A percentile compares a stretch with the other conserved stretches of the same genome.
These are phyloP conservation scores for Phytophthora cactorum DNA, from an alignment of 352 stramenopile species.

Conservation along the genomic window DNA sequence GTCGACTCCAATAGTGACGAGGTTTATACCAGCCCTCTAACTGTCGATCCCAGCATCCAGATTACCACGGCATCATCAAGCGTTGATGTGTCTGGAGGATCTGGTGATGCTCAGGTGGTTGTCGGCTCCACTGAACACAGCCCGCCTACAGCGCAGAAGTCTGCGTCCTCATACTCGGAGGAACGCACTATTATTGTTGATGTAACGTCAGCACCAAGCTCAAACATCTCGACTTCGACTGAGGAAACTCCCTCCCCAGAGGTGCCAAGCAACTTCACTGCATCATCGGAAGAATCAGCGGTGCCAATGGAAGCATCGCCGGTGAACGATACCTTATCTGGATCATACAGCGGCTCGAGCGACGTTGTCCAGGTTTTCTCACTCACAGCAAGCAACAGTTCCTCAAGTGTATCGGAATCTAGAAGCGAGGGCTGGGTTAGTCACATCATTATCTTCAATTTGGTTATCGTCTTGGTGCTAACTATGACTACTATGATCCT, in stretches of 20 bases:
- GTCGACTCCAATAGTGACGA: not conserved
- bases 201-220: slow-evolving; percentile 3
- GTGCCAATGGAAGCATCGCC: slow-evolving; percentile 29
- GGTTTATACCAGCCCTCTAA: slow-evolving; percentile 3
- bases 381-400: slow-evolving; percentile 32
- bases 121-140: slow-evolving; percentile 17
- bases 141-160: not conserved
- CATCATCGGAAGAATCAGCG: slow-evolving; percentile 3
- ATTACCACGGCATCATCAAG: slow-evolving; percentile 3
- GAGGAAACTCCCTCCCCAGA: slow-evolving; percentile 9
- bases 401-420: slow-evolving; percentile 28
- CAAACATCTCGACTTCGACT: slow-evolving; percentile 3
- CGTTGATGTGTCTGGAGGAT: slow-evolving; percentile 3
- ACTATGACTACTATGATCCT: not conserved
- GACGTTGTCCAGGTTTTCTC: slow-evolving; percentile 38
- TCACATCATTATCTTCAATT: slow-evolving; percentile 4
- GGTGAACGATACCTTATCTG: slow-evolving; percentile 14
- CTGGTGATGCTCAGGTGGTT: slow-evolving; percentile 2
- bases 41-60: slow-evolving; percentile 2
- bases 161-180: slow-evolving; percentile 14
- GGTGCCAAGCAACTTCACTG: slow-evolving; percentile 11
- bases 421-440: slow-evolving; percentile 26
- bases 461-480: slow-evolving; percentile 3
- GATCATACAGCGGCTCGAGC: slow-evolving; percentile 7
- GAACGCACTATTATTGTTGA: slow-evolving; percentile 15